Percentiles rank a stretch among this genome's conserved stretches.
phyloP scores from a whole-genome alignment of 2,329 filamentous ascomycete genomes.

The Hymenoscyphus fraxineus region DNA sequence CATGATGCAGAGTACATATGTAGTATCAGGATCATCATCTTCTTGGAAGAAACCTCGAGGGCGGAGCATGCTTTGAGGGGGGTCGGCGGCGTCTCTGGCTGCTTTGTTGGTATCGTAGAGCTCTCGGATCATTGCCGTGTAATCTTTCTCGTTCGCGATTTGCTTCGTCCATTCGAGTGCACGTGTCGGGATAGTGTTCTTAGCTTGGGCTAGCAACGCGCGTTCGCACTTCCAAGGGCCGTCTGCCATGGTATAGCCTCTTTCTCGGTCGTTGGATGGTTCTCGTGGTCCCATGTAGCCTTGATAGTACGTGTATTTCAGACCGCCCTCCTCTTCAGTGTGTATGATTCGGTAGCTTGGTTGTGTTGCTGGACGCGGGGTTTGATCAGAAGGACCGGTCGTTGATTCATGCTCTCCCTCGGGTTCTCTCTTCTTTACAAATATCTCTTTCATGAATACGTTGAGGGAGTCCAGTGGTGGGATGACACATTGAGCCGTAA shows the following conservation, averaged over 20 bases:
- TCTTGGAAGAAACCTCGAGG: background rate
- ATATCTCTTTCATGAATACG: too few relatives aligned
- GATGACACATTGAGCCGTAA: conserved; percentile 13
- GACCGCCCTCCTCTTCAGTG: too few relatives aligned
- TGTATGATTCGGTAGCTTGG: too few relatives aligned
- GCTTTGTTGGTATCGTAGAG: conserved; percentile 1
- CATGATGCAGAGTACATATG: background rate
- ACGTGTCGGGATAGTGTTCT: background rate
- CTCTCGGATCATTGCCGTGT: background rate
- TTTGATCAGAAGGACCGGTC: too few relatives aligned
- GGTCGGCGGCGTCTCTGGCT: background rate
- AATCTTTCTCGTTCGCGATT: background rate
- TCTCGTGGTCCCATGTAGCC: background rate
- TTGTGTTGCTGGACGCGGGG: too few relatives aligned
- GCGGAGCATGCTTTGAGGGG: background rate
- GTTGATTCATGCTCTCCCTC: too few relatives aligned
- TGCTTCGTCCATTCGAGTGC: background rate
- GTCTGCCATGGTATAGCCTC: background rate
- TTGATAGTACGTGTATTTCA: background rate
- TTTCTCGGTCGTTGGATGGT: background rate
- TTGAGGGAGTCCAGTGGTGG: conserved; percentile 5
- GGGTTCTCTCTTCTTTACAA: too few relatives aligned
- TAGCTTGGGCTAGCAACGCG: background rate
- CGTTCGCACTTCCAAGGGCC: background rate
- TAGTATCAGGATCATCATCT: background rate